Conservation (phyloP, 2,329 filamentous ascomycete species). For the Colletotrichum endophyticum region DNA sequence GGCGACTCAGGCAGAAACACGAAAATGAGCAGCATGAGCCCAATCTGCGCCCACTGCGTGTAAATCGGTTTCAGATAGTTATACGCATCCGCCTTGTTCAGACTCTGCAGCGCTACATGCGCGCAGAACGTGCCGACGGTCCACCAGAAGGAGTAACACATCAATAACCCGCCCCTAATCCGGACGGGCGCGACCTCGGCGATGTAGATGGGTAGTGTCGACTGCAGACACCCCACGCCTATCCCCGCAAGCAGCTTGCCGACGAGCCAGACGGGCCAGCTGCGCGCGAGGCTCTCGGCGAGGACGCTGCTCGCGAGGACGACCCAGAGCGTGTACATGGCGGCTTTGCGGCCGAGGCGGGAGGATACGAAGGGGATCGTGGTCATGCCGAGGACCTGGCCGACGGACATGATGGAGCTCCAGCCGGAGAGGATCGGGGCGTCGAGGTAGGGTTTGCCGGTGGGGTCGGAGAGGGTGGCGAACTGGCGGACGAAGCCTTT, state of each 20-base stretch:
- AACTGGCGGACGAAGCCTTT: conserved; percentile 41
- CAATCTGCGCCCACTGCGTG: conserved; percentile 48
- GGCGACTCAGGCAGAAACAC: conserved; percentile 41
- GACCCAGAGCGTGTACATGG: conserved; percentile 33
- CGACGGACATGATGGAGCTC: conserved; percentile 41
- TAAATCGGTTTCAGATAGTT: conserved; percentile 44
- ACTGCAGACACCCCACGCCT: conserved; percentile 45
- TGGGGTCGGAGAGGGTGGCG: conserved; percentile 25
- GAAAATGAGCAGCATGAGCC: conserved; percentile 41
- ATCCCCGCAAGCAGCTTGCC: conserved; percentile 37
- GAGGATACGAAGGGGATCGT: conserved; percentile 27
- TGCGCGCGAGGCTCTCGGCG: conserved; percentile 37
- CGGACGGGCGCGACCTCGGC: conserved; percentile 44
- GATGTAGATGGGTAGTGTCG: conserved; percentile 44
- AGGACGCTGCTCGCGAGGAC: conserved; percentile 37
- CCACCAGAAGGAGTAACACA: conserved; percentile 48
- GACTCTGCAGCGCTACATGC: conserved; percentile 40
- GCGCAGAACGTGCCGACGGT: conserved; percentile 44
- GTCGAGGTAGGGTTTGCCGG: conserved; percentile 31
- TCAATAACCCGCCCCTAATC: conserved; percentile 41
- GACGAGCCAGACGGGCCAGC: conserved; percentile 43
- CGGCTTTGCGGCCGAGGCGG: conserved; percentile 32
- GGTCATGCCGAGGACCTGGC: conserved; percentile 42
- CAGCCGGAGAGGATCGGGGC: conserved; percentile 40
- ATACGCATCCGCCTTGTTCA: conserved; percentile 32